A percentile compares a stretch with the other conserved stretches of the same genome.
Evolutionary conservation across 257 asterid species (phyloP).

Genomic region (Petrea volubilis): DNA sequence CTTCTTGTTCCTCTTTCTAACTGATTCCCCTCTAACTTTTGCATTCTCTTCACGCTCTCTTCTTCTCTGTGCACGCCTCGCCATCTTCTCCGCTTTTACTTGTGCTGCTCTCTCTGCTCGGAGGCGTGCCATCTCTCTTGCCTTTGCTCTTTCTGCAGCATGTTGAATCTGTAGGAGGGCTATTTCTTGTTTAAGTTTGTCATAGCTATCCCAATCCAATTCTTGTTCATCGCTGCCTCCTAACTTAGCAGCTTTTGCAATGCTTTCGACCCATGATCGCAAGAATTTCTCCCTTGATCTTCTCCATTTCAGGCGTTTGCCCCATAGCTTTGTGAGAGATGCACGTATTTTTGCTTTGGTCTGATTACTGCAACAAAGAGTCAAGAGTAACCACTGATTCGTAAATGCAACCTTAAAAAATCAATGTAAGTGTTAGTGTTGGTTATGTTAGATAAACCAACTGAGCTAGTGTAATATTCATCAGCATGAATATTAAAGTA

Average conservation of each 20-base stretch:
- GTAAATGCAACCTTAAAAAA: constrained; percentile 9
- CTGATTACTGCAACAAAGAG: constrained; percentile 47
- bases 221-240: constrained; percentile 70
- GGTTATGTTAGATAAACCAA: neutral
- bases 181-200: constrained; percentile 52
- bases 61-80: constrained; percentile 51
- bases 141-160: constrained; percentile 56
- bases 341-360: constrained; percentile 67
- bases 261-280: constrained; percentile 68
- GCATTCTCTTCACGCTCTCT: constrained; percentile 54
- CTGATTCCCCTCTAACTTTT: constrained; percentile 33
- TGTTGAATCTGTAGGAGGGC: constrained; percentile 42
- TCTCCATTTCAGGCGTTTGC: constrained; percentile 68
- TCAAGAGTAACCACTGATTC: neutral
- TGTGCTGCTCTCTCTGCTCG: constrained; percentile 57
- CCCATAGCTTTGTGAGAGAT: constrained; percentile 66
- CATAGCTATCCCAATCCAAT: constrained; percentile 89
- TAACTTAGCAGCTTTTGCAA: constrained; percentile 75
- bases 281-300: constrained; percentile 64
- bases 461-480: no score
- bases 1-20: constrained; percentile 43
- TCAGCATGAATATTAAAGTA: no score
- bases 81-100: constrained; percentile 51
- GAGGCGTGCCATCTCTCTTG: constrained; percentile 43
- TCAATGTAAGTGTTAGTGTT: neutral